Base-by-base conservation (phyloP, 148 eudicot species). In the Beta vulgaris region DNA sequence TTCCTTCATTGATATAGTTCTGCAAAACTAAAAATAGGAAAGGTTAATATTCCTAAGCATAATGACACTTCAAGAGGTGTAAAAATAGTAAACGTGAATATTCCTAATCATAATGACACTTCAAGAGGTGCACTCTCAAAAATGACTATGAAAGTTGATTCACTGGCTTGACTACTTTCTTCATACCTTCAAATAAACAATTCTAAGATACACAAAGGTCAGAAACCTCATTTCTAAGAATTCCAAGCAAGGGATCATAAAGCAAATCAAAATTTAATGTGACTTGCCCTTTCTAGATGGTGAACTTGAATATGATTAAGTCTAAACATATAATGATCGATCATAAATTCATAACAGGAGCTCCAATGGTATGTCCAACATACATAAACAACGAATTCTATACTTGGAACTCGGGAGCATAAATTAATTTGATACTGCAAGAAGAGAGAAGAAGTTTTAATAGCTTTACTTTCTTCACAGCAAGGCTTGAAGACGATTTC, bases 401-500 rank as follows among this genome's bases (percentile, higher is more conserved):
- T n/a, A 71, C 31, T n/a, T n/a, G n/a, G n/a, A 58, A 39, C 14
- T 57, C 66, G 58, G 19, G 25, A 16, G 31, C 23, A 34, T 3
- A 15, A 23, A 42, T 43, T 25, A 44, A 59, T 14, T 58, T 8
- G 25, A 32, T 42, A n/a, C 15, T 8, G 29, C 28, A 55, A 55
- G 48, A 44, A 31, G 0, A 55, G 42, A 14, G 11, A 44, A 64
- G 40, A 10, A 42, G 19, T 51, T 23, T 37, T 21, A 39, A 26
- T 10, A 80, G 44, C 46, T 68, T 73, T 77, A 93, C 98, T 92
- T 94, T 94, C 80, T 94, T 94, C 31, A 94, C 91, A 43, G 98
- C 97, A 68, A 94, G 96, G 37, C 71, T 75, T 26, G 97, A 76
- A 34, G 98, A 94, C 26, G 98, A 79, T 77, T 71, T 87, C 61